Base-by-base conservation (phyloP, 768 basidiomycete genomes). In the Tricholoma sp. region DNA sequence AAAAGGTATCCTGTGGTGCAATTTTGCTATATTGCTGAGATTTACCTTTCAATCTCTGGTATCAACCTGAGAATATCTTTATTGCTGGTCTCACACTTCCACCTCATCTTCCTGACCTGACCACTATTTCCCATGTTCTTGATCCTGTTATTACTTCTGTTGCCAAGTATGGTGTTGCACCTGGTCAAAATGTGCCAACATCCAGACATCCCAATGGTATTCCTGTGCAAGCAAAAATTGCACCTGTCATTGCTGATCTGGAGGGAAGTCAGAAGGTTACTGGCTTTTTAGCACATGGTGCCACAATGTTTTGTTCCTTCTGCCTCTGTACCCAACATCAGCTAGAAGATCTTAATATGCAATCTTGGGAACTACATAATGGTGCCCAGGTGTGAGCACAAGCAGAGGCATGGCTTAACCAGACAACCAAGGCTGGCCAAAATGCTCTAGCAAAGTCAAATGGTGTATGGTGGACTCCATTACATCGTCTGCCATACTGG, bases 21-120 rank as follows among this genome's bases (percentile, higher is more conserved):
- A 67, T 70, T 50, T 47, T 66, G 24, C 54, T 72, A 1, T 70
- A 65, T 20, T 76, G 74, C 57, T 44, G 72, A 36, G 76, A 76
- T 52, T 61, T 75, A 1, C 75, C 73, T 4, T 51, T 51, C 2
- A 39, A 66, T 7, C 41, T 72, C 2, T 62, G 64, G 0, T 70
- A 68, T 59, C 55, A 34, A 11, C 55, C 63, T 2, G 72, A 75
- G 55, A 74, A 76, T 59, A 60, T 64, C 1, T 71, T 67, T 52
- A 18, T 76, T 57, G 59, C 63, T 57, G 70, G 69, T 1, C 54
- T 74, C 2, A 72, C 68, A 17, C 74, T 74, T 51, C 60, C 66
- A 2, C 74, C 74, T 4, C 41, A 63, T 20, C 53, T 60, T 31
- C 73, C 72, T 32, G 39, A 52, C 49, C 24, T 57, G 0, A 53